A percentile compares a stretch with the other conserved stretches of the same genome.
These are phyloP conservation scores for Aspergillus transmontanensis DNA, from an alignment of 2,329 filamentous ascomycete species.

Conservation along the genomic window DNA sequence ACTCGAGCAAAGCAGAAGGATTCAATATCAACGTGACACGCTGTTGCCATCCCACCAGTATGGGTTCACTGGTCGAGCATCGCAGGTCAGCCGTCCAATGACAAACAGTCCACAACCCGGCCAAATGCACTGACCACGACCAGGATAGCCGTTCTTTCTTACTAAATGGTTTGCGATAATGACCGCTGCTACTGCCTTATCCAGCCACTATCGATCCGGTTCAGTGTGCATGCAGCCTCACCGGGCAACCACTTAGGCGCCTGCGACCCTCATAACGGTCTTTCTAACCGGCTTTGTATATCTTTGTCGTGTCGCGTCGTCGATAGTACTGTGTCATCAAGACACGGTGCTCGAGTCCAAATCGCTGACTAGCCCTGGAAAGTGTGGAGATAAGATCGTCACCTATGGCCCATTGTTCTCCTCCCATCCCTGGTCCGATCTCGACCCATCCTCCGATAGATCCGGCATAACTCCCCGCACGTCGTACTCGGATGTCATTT, in stretches of 20 bases:
- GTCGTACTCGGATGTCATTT: neutral
- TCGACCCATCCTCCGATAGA: neutral
- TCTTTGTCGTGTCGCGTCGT: neutral
- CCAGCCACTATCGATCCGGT: conserved; percentile 2
- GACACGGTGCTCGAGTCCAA: neutral
- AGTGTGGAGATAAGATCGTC: neutral
- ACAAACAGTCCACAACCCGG: neutral
- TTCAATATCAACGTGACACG: neutral
- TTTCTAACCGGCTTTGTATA: neutral
- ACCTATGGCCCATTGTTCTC: neutral
- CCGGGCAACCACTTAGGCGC: neutral
- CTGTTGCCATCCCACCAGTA: neutral
- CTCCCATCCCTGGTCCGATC: neutral
- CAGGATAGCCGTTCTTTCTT: neutral
- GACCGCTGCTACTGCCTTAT: neutral
- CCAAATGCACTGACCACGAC: neutral
- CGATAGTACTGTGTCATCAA: neutral
- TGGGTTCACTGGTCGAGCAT: neutral
- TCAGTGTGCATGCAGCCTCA: conserved; percentile 1
- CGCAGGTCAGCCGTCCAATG: neutral
- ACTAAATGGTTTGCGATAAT: neutral
- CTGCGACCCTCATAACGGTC: neutral
- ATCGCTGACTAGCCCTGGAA: neutral
- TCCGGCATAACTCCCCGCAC: neutral
- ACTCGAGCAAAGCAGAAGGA: neutral